Base-by-base conservation (phyloP, 2,329 filamentous ascomycete genomes). In the Diplodia corticola region DNA sequence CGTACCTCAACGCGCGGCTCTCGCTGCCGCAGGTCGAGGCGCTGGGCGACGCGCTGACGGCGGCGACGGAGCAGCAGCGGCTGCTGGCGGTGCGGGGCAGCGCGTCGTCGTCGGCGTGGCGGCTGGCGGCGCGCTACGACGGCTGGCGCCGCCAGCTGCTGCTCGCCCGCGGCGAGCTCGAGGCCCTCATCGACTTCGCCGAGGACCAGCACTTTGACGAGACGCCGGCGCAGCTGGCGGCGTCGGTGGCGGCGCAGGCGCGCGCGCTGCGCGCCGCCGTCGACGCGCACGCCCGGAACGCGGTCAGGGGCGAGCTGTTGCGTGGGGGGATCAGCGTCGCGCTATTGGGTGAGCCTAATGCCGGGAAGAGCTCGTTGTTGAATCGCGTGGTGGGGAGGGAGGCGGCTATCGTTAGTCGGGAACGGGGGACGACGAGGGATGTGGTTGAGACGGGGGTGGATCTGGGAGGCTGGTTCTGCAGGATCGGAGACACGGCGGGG, bases 131-230 rank as follows among this genome's bases (percentile, higher is more conserved):
- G 67, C 88, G 88, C 20, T 99, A 99, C 76, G 93, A 97, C 71
- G 73, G 73, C 10, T 99, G 95, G 95, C 88, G 94, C 28, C 81
- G 86, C 69, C 83, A 88, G 69, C 80, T 99, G 20, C 82, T 98
- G 6, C 84, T 90, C 69, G 93, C 93, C 10, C 87, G 95, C 1
- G 95, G 92, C 10, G 93, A 98, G 79, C 84, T 99, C 46, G 95
- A 99, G 78, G 95, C 95, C 0, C 80, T 99, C 70, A 98, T 99
- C 68, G 95, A 99, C 78, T 99, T 99, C 76, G 91, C 92, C 0
- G 95, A 99, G 76, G 95, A 98, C 73, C 94, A 99, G 78, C 91
- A 98, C 80, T 96, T 99, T 73, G 93, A 98, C 71, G 93, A 97
- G 77, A 89, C 91, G 2, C 91, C 92, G 0, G 80, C 84, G 0